A percentile compares a stretch with the other conserved stretches of the same genome.
phyloP scores from a whole-genome alignment of 75 land plant species.

The Pseudotsuga menziesii region DNA sequence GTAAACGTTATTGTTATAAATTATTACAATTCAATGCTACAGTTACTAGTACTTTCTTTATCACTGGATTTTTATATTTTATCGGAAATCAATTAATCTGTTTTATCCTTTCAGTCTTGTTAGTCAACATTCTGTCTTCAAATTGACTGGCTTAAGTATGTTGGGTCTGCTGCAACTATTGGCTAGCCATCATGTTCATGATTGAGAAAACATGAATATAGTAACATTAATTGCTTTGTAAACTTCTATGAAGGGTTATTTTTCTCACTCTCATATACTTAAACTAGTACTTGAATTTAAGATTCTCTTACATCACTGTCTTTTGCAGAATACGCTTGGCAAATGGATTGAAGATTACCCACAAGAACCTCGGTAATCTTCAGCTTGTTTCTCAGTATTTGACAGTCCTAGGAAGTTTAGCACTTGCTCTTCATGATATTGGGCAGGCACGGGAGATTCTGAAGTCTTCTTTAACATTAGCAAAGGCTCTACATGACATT shows the following conservation, averaged over 20 bases:
- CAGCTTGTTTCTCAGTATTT: conserved; percentile 95
- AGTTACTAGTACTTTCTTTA: too few relatives aligned
- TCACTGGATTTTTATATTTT: too few relatives aligned
- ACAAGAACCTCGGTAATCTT: conserved; percentile 78
- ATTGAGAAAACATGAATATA: not conserved
- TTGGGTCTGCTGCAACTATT: too few relatives aligned
- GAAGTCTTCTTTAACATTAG: conserved; percentile 83
- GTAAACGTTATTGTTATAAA: too few relatives aligned
- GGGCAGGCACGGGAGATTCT: conserved; percentile 87
- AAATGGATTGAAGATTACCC: conserved; percentile 76
- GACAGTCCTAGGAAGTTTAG: conserved; percentile 82
- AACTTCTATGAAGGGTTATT: not conserved
- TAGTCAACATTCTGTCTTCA: too few relatives aligned
- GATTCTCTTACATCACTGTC: not conserved
- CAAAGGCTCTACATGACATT: conserved; percentile 87
- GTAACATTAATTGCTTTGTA: not conserved
- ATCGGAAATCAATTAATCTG: too few relatives aligned
- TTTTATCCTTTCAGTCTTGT: too few relatives aligned
- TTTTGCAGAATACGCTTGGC: conserved; percentile 72
- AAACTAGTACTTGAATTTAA: not conserved
- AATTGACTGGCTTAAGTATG: too few relatives aligned
- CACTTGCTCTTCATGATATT: conserved; percentile 88
- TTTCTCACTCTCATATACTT: not conserved
- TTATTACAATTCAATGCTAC: too few relatives aligned
- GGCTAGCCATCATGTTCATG: too few relatives aligned